Base-by-base conservation (phyloP, 208 protist genomes). In the Crithidia fasciculata region DNA sequence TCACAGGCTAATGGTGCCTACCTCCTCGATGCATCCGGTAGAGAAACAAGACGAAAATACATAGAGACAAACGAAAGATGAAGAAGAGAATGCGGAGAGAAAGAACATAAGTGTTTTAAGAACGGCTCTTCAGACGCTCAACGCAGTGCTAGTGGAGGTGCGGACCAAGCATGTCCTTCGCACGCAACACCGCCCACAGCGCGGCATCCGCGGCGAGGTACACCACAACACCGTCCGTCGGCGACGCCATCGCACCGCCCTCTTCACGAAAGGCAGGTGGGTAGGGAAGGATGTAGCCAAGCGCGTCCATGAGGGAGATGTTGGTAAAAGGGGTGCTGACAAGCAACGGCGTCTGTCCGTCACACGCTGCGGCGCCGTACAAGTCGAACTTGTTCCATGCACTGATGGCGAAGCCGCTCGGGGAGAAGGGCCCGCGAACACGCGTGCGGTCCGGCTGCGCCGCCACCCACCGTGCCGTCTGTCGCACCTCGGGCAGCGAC, bases 361-460 rank as follows among this genome's bases (percentile, higher is more conserved):
- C 69, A 36, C 72, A 79, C 18, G 55, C 44, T 10, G 71, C 50
- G 18, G 69, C 58, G 54, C 53, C 55, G 66, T 78, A 80, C 12
- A 80, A 19, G 28, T 72, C 58, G n/a, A 86, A 60, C 57, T 72
- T 72, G 13, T 78, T 82, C 76, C 65, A 78, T 59, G 74, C 69
- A 19, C 69, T 80, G 49, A 75, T 60, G 72, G 75, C 78, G 39
- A 82, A 63, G n/a, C 80, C 76, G 36, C 76, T 50, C 1, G 15
- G 50, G 2, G 45, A 13, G 45, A 80, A 80, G 45, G 39, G 57
- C 49, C 8, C 53, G 57, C 55, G 47, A 9, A 82, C 61, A n/a
- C 72, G 50, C 53, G 65, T 59, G 65, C 54, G 69, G 44, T 79
- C 66, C 15, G 57, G 49, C 63, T 82, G 64, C 47, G 76, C 62